phyloP scores from a whole-genome alignment of 108 stramenopile species.

The Cyclotella sp. region DNA sequence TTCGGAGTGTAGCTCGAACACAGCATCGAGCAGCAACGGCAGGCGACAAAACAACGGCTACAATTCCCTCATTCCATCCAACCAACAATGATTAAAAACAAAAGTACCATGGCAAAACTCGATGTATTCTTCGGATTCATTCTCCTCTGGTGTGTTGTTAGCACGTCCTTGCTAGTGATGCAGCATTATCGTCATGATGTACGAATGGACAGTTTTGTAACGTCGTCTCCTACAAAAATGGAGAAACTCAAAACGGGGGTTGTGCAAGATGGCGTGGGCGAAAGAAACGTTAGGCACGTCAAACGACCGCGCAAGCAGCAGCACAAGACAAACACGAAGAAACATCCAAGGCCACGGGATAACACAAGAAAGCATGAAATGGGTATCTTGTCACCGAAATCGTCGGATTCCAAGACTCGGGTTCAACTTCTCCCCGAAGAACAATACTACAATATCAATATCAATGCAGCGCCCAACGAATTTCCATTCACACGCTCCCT shows the following conservation, averaged over 20 bases:
- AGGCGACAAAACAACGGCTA: neutral
- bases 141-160: conserved; percentile 25
- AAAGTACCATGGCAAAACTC: conserved; percentile 12
- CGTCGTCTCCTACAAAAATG: neutral
- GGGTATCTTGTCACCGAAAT: neutral
- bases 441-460: neutral
- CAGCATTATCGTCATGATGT: conserved; percentile 11
- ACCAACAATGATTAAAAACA: conserved; percentile 8
- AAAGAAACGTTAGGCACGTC: neutral
- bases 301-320: neutral
- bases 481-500: conserved; percentile 35
- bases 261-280: neutral
- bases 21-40: neutral
- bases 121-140: conserved; percentile 27
- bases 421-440: conserved; percentile 1
- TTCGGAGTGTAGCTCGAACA: too few relatives aligned
- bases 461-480: neutral
- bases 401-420: neutral
- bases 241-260: neutral
- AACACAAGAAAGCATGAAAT: conserved; percentile 1
- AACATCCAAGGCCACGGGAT: neutral
- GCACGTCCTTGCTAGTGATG: conserved; percentile 9
- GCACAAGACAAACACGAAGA: neutral
- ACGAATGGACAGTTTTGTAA: neutral
- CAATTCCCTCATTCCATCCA: neutral